Percentiles rank a stretch among this genome's conserved stretches.
phyloP scores from a whole-genome alignment of 805 yeast genomes.

The Myxozyma lipomycoides region DNA sequence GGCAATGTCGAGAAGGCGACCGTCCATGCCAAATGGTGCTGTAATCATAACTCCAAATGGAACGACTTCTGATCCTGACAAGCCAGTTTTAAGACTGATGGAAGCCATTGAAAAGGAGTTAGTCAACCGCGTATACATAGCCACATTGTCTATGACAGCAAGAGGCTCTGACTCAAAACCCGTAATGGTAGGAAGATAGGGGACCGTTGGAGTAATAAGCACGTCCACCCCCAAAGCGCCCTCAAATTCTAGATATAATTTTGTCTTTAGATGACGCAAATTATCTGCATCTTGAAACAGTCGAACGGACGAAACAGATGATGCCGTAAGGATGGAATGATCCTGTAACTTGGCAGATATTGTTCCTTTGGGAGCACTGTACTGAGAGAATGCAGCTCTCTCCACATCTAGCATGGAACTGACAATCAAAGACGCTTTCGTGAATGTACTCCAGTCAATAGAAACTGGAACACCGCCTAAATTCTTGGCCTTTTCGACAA shows the following conservation, averaged over 20 bases:
- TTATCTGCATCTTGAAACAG: constrained; percentile 15
- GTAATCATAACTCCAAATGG: constrained; percentile 21
- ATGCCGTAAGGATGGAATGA: constrained; percentile 2
- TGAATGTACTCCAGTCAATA: constrained; percentile 15
- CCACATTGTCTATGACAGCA: constrained; percentile 8
- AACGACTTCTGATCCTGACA: constrained; percentile 2
- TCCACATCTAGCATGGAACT: constrained; percentile 12
- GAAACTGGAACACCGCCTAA: constrained; percentile 19
- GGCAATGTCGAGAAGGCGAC: constrained; percentile 25
- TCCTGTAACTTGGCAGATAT: constrained; percentile 4
- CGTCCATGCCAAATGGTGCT: constrained; percentile 28
- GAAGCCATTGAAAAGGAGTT: constrained; percentile 23
- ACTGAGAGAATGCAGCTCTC: constrained; percentile 11
- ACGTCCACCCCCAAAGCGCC: constrained; percentile 24
- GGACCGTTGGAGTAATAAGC: constrained; percentile 19
- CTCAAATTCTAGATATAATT: constrained; percentile 17
- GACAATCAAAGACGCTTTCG: constrained; percentile 7
- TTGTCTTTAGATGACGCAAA: constrained; percentile 17
- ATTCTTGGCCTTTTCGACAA: constrained; percentile 12
- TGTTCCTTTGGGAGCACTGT: neutral
- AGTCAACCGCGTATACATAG: constrained; percentile 13
- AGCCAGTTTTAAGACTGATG: constrained; percentile 9
- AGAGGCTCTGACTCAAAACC: constrained; percentile 11
- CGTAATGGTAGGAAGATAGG: constrained; percentile 13
- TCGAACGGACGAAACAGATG: constrained; percentile 8